Conservation (phyloP, 2,329 filamentous ascomycete species). For the Botryotinia convoluta region DNA sequence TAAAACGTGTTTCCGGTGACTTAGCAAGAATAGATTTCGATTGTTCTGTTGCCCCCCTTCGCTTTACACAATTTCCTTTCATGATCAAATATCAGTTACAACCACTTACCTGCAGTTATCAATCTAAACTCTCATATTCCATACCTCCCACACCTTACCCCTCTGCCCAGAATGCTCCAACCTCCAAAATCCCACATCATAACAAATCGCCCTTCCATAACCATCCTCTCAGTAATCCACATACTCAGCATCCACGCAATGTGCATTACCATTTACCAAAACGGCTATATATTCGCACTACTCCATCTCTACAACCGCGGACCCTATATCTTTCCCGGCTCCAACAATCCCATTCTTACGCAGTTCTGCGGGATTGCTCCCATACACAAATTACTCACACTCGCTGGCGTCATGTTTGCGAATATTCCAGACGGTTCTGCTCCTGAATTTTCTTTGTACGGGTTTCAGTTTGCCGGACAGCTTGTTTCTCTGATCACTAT, state of each 20-base stretch:
- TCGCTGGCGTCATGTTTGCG: background rate
- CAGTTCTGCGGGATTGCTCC: background rate
- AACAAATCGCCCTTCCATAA: rapidly evolving
- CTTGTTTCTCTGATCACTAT: background rate
- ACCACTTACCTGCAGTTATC: too few relatives aligned
- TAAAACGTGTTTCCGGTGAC: too few relatives aligned
- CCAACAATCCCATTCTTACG: background rate
- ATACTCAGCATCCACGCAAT: background rate
- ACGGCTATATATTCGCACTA: background rate
- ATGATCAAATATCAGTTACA: too few relatives aligned
- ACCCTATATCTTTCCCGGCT: background rate
- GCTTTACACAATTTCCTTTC: too few relatives aligned
- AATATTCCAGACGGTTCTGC: background rate
- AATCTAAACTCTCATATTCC: too few relatives aligned
- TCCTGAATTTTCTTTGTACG: background rate
- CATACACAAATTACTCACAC: background rate
- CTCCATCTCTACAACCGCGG: background rate
- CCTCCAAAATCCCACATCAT: background rate
- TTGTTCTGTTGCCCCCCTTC: rapidly evolving
- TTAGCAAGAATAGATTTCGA: too few relatives aligned
- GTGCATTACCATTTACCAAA: background rate
- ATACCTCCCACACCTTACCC: too few relatives aligned
- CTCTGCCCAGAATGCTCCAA: background rate
- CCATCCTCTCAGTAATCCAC: background rate
- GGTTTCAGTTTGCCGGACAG: background rate